Conservation (phyloP, 108 stramenopile species). For the Skeletonema costatum region DNA sequence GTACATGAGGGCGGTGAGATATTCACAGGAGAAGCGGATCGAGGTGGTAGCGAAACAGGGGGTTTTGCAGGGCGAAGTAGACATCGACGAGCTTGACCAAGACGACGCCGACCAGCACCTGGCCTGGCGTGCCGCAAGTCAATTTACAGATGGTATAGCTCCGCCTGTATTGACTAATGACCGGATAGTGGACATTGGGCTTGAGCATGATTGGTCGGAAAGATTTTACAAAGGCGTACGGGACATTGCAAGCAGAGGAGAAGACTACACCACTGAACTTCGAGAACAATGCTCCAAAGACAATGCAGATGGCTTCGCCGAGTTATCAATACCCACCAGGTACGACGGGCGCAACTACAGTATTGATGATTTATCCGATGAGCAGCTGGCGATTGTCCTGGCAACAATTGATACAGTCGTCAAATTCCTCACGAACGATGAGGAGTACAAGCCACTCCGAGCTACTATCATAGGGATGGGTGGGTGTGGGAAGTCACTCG, state of each 20-base stretch:
- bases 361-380: neutral
- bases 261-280: no score
- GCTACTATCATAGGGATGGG: constrained; percentile 9
- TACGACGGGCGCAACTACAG: neutral
- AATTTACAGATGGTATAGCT: neutral
- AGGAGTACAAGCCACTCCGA: constrained; percentile 9
- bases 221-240: no score
- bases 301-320: neutral
- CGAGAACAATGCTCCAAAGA: neutral
- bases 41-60: neutral
- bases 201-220: no score
- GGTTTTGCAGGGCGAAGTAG: neutral
- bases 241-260: no score
- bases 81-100: neutral
- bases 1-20: neutral
- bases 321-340: neutral
- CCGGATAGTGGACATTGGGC: no score
- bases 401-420: neutral
- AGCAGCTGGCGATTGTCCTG: neutral
- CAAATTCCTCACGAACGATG: constrained; percentile 8
- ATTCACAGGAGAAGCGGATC: neutral
- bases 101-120: neutral
- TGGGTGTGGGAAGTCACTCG: constrained; percentile 14
- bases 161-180: no score
- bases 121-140: neutral